Conservation (phyloP, 2,329 filamentous ascomycete genomes). For the Hymenoscyphus fraxineus region DNA sequence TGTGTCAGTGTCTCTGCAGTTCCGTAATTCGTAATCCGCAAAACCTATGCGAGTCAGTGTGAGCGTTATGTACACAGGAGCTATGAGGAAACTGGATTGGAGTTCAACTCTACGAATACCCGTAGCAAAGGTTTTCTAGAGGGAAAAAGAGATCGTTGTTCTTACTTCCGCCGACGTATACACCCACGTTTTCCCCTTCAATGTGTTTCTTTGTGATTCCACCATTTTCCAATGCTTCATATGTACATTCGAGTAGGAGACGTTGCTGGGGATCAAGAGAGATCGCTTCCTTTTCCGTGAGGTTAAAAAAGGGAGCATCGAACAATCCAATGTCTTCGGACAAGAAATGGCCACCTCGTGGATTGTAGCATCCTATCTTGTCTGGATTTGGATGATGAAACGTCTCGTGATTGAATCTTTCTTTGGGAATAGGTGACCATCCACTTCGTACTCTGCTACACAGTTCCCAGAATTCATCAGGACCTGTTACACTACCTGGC, state of each 20-base stretch:
- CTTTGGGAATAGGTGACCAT: constrained; percentile 33
- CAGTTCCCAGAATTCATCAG: constrained; percentile 40
- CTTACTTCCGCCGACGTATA: constrained; percentile 46
- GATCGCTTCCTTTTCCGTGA: constrained; percentile 29
- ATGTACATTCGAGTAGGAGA: constrained; percentile 28
- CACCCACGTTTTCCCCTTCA: constrained; percentile 35
- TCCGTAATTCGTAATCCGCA: constrained; percentile 16
- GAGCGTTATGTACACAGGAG: no score
- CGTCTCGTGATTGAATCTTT: constrained; percentile 47
- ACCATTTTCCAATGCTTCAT: constrained; percentile 31
- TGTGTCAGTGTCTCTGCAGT: constrained; percentile 17
- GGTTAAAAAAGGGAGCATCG: constrained; percentile 33
- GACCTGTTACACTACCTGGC: constrained; percentile 36
- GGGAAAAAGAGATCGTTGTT: neutral
- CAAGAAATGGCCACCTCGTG: constrained; percentile 29
- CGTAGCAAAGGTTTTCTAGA: neutral
- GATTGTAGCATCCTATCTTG: constrained; percentile 27
- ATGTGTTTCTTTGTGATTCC: constrained; percentile 25
- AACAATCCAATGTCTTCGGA: constrained; percentile 30
- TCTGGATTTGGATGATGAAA: constrained; percentile 49
- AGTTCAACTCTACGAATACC: no score
- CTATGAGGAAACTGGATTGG: no score
- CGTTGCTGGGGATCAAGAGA: constrained; percentile 35
- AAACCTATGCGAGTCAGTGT: constrained; percentile 24
- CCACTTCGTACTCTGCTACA: constrained; percentile 38